Conservation (phyloP, 2,329 filamentous ascomycete genomes). For the Diaporthe ampelina region DNA sequence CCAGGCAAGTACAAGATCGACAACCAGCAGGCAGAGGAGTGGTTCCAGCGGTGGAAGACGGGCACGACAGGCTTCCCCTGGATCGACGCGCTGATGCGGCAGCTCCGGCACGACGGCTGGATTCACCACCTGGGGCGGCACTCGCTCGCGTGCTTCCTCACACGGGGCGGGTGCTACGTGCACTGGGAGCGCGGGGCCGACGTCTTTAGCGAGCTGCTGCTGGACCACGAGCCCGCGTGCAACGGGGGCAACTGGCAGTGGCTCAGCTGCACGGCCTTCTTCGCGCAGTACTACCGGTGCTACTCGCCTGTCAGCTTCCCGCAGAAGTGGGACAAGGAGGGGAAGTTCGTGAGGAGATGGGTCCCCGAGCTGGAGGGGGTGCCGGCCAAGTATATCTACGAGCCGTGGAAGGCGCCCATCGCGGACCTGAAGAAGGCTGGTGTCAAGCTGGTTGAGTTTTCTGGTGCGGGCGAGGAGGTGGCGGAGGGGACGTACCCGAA, state of each 20-base stretch:
- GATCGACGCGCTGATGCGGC: constrained; percentile 86
- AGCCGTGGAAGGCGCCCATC: constrained; percentile 82
- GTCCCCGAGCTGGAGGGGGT: constrained; percentile 75
- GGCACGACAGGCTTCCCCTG: constrained; percentile 83
- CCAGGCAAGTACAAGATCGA: constrained; percentile 74
- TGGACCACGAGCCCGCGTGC: constrained; percentile 82
- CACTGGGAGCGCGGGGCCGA: constrained; percentile 84
- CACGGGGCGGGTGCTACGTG: constrained; percentile 82
- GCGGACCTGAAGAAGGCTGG: constrained; percentile 76
- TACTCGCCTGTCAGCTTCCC: constrained; percentile 80
- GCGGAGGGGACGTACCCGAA: constrained; percentile 74
- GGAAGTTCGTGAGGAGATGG: constrained; percentile 73
- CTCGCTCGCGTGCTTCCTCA: constrained; percentile 85
- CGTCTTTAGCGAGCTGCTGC: constrained; percentile 81
- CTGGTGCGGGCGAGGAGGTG: constrained; percentile 56
- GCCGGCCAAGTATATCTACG: constrained; percentile 80
- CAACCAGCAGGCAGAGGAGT: constrained; percentile 70
- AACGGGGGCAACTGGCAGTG: constrained; percentile 86
- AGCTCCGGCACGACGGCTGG: constrained; percentile 80
- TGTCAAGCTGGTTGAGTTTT: constrained; percentile 59
- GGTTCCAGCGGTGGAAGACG: constrained; percentile 77
- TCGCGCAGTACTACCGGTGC: constrained; percentile 77
- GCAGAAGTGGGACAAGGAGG: constrained; percentile 81
- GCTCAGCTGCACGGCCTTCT: constrained; percentile 83
- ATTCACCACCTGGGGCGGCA: constrained; percentile 85